Conservation (phyloP, 257 asterid species). For the Ilex asprella region DNA sequence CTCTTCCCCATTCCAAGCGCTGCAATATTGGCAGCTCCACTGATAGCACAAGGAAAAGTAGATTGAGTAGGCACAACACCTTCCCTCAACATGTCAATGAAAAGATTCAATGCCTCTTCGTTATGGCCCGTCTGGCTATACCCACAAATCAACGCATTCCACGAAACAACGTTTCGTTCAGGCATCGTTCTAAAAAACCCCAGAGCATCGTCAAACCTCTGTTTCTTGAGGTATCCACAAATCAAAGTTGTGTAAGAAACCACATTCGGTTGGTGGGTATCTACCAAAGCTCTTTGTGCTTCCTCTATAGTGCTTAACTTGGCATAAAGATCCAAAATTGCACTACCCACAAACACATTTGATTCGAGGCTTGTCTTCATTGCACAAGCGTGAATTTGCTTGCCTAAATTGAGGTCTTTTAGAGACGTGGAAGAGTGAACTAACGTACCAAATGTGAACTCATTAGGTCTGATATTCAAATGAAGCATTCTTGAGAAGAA, state of each 20-base stretch:
- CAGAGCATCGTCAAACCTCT: constrained; percentile 51
- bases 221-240: constrained; percentile 48
- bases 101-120: constrained; percentile 64
- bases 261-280: constrained; percentile 57
- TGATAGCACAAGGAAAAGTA: constrained; percentile 53
- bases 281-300: constrained; percentile 41
- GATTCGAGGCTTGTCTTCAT: constrained; percentile 36
- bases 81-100: constrained; percentile 62
- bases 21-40: constrained; percentile 71
- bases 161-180: constrained; percentile 57
- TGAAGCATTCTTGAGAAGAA: constrained; percentile 47
- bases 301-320: constrained; percentile 41
- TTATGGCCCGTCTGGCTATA: constrained; percentile 59
- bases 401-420: constrained; percentile 47
- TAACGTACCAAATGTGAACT: constrained; percentile 62
- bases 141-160: constrained; percentile 85
- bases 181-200: constrained; percentile 44
- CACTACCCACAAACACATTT: constrained; percentile 67
- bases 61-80: constrained; percentile 46
- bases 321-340: constrained; percentile 54
- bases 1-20: constrained; percentile 73
- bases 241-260: constrained; percentile 66
- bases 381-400: constrained; percentile 52
- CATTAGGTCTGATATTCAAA: constrained; percentile 45
- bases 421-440: constrained; percentile 46